Percentiles rank a stretch among this genome's conserved stretches.
These are phyloP conservation scores for Starmerella vitae DNA, from an alignment of 805 yeast genomes.

Conservation along the genomic window DNA sequence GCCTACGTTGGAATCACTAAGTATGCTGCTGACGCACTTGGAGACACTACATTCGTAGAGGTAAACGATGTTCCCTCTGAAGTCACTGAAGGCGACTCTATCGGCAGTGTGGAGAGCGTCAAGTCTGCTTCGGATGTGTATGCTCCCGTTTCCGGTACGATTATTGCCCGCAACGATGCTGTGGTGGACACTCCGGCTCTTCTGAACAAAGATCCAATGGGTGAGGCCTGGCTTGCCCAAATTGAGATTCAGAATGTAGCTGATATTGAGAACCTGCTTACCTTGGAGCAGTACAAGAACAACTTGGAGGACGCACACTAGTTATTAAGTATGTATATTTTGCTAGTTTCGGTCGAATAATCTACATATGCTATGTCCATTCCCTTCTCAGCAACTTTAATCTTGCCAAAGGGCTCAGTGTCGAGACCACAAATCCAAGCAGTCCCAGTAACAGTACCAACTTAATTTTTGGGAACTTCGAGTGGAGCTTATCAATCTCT, in stretches of 20 bases:
- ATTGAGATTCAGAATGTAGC: slow-evolving; percentile 40
- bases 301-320: slow-evolving; percentile 14
- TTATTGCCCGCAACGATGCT: slow-evolving; percentile 54
- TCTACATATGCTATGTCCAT: slow-evolving; percentile 9
- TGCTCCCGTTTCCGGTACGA: slow-evolving; percentile 68
- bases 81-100: slow-evolving; percentile 58
- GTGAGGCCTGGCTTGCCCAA: slow-evolving; percentile 86
- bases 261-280: slow-evolving; percentile 24
- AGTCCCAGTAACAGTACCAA: slow-evolving; percentile 46
- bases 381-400: slow-evolving; percentile 7
- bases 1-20: slow-evolving; percentile 81
- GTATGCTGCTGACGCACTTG: slow-evolving; percentile 92
- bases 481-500: slow-evolving; percentile 63
- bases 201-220: slow-evolving; percentile 81
- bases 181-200: slow-evolving; percentile 61
- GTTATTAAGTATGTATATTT: neutral
- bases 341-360: neutral
- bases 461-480: slow-evolving; percentile 52
- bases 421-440: slow-evolving; percentile 25
- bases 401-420: slow-evolving; percentile 15
- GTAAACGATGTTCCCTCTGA: slow-evolving; percentile 59
- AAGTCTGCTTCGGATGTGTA: slow-evolving; percentile 89
- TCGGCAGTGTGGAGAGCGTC: slow-evolving; percentile 91
- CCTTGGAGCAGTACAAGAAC: slow-evolving; percentile 23
- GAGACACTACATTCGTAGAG: slow-evolving; percentile 91